Base-by-base conservation (phyloP, 352 stramenopile genomes). In the Plasmopara viticola region DNA sequence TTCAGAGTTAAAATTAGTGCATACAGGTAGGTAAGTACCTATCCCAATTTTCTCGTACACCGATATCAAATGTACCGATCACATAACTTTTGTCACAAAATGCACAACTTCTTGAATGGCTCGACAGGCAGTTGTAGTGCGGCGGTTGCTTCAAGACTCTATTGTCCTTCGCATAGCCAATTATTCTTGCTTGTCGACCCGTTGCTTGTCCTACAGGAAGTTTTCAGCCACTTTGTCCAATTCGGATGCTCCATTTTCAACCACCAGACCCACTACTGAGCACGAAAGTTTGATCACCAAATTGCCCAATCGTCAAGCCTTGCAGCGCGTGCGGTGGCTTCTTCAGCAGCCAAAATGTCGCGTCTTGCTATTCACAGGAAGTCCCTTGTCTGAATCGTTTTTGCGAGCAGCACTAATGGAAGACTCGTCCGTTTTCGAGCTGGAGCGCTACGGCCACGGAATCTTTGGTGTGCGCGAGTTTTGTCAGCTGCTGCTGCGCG, bases 371-470 rank as follows among this genome's bases (percentile, higher is more conserved):
- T 53, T 86, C 17, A 67, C 65, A 12, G 68, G 69, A 0, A 64
- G 44, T 13, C 56, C 51, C 8, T 33, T 31, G 2, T 50, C 39
- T 15, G 60, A 67, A 6, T 74, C 72, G 6, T 29, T 50, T 9
- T 46, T 76, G 30, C 62, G 58, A 12, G 30, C 40, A 8, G 45
- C 48, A 10, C 45, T 84, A 35, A 51, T 71, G 37, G 59, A 58
- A 18, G 43, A 63, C 17, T 39, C 56, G 33, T 42, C 77, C 37
- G 83, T 84, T 38, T 71, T 90, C 44, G 74, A 75, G 46, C 70
- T 91, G 9, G 81, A 89, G 61, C 81, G 81, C 30, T 67, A 64
- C 25, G 81, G 81, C 25, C 81, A 91, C 51, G 70, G 64, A 37
- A 48, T 87, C 39, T 75, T 68, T 40, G 58, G 70, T 14, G 51